These are phyloP conservation scores for Fusarium pilosicola DNA, from an alignment of 2,329 filamentous ascomycete species.

Conservation along the genomic window DNA sequence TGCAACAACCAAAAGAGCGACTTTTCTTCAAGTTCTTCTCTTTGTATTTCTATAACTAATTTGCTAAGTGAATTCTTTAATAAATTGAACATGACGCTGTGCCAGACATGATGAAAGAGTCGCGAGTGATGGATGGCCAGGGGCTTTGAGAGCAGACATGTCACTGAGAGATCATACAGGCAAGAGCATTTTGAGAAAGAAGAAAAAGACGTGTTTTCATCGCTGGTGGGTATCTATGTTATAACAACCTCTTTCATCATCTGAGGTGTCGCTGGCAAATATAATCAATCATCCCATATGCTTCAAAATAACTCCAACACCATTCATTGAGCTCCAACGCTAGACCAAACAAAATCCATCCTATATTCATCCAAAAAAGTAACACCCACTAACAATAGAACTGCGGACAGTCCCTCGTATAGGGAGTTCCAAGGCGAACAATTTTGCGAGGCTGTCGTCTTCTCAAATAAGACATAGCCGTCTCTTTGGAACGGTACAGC, in stretches of 20 bases:
- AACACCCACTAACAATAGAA: not conserved
- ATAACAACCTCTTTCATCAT: not conserved
- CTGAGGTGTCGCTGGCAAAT: not conserved
- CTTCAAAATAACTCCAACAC: too few species aligned
- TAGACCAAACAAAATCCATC: not conserved
- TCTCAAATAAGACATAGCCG: slow-evolving; percentile 6
- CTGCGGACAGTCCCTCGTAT: not conserved
- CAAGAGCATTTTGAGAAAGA: fast-evolving
- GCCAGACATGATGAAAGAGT: not conserved
- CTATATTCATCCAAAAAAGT: not conserved
- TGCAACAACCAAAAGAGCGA: too few species aligned
- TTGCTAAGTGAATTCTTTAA: fast-evolving
- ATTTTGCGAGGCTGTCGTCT: not conserved
- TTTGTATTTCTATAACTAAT: fast-evolving
- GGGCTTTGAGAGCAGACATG: not conserved
- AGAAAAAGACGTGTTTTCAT: too few species aligned
- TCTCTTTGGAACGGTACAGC: slow-evolving; percentile 5
- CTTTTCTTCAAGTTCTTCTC: fast-evolving
- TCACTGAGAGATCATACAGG: not conserved
- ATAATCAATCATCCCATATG: not conserved
- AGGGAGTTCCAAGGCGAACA: not conserved
- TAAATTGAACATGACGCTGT: not conserved
- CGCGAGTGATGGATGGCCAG: not conserved
- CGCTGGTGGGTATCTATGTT: not conserved
- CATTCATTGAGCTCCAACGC: not conserved